Conservation (phyloP, 805 yeast species). For the Priceomyces castillae region DNA sequence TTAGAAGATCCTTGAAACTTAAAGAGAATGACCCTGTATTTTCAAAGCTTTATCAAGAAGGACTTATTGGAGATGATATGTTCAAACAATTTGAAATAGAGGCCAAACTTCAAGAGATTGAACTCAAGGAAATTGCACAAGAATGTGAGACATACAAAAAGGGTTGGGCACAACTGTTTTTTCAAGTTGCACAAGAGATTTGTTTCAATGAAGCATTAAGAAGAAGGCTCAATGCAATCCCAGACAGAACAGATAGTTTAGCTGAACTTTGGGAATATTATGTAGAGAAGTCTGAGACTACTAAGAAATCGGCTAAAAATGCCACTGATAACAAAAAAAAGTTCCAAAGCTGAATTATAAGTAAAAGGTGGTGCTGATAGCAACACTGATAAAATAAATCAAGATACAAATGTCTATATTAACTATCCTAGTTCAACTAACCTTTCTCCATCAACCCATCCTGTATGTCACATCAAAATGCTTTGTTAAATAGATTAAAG, state of each 20-base stretch:
- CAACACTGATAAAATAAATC: too few species aligned
- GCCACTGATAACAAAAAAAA: too few species aligned
- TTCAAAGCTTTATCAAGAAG: constrained; percentile 73
- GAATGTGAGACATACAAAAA: constrained; percentile 73
- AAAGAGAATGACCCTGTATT: constrained; percentile 75
- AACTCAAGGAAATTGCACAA: constrained; percentile 67
- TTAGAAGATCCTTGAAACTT: constrained; percentile 77
- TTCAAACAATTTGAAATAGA: constrained; percentile 78
- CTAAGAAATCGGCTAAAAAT: not conserved
- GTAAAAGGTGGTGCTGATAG: too few species aligned
- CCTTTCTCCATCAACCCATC: too few species aligned
- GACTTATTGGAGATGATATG: constrained; percentile 87
- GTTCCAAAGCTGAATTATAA: too few species aligned
- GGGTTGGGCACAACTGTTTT: constrained; percentile 77
- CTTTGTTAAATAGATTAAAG: too few species aligned
- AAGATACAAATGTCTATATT: too few species aligned
- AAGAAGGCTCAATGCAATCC: constrained; percentile 59
- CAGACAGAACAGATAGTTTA: constrained; percentile 33
- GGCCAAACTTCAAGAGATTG: constrained; percentile 74
- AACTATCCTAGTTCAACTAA: too few species aligned
- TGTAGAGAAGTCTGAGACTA: constrained; percentile 13
- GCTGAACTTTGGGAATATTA: constrained; percentile 35
- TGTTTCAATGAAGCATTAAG: constrained; percentile 90
- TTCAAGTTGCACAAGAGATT: constrained; percentile 81
- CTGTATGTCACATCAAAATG: too few species aligned